These are phyloP conservation scores for Hygrocybe coccinea DNA, from an alignment of 768 basidiomycete species.

Conservation along the genomic window DNA sequence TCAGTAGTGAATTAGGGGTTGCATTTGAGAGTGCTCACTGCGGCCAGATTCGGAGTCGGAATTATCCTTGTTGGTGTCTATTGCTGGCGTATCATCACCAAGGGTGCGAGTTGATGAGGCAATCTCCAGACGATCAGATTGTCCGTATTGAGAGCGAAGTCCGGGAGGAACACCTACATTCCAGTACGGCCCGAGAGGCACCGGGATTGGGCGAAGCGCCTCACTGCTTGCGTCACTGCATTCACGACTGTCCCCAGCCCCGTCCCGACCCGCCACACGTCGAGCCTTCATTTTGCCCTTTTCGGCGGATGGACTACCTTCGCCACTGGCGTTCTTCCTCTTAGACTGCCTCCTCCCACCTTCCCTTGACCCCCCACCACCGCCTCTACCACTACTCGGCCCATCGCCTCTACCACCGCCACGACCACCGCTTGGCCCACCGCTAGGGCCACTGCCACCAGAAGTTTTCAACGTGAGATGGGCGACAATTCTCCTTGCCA, in stretches of 20 bases:
- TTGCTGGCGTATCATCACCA: constrained; percentile 1
- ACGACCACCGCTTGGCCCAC: neutral
- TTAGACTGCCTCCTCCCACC: constrained; percentile 2
- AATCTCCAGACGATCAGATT: constrained; percentile 1
- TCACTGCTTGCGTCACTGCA: constrained; percentile 2
- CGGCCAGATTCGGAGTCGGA: constrained; percentile 2
- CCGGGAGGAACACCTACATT: constrained; percentile 3
- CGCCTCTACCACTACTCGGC: neutral
- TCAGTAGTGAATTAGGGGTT: constrained; percentile 1
- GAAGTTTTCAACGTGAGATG: neutral
- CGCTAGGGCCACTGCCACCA: neutral
- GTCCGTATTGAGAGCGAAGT: neutral
- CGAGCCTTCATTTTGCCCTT: constrained; percentile 1
- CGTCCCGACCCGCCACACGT: constrained; percentile 1
- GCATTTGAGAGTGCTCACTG: constrained; percentile 3
- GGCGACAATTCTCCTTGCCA: neutral
- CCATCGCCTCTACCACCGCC: neutral
- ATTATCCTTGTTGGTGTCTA: neutral
- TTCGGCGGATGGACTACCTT: neutral
- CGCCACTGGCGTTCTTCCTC: constrained; percentile 4
- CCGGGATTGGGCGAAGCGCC: constrained; percentile 1
- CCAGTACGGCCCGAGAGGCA: constrained; percentile 1
- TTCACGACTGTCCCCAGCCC: constrained; percentile 2
- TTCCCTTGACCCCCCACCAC: neutral
- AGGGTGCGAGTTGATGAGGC: neutral